Evolutionary conservation across 371 early-diverging fungal genomes (phyloP).

Genomic region (Mucor racemosus): DNA sequence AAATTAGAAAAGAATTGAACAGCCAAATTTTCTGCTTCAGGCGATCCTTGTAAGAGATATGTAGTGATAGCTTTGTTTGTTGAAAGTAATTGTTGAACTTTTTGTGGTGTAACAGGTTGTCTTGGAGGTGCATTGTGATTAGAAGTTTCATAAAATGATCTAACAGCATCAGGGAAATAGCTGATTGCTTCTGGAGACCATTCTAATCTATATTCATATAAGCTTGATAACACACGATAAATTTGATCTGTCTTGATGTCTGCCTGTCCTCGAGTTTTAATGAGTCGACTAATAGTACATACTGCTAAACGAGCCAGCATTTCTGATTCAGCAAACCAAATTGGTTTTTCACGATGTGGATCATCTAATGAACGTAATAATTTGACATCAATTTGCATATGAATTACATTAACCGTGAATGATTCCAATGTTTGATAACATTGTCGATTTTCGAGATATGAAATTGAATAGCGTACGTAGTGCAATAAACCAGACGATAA

Average conservation of each 20-base stretch:
- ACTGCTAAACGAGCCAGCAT: slow-evolving; percentile 66
- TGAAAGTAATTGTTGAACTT: slow-evolving; percentile 37
- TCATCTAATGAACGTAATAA: slow-evolving; percentile 64
- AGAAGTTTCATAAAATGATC: slow-evolving; percentile 49
- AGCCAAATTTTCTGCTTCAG: slow-evolving; percentile 42
- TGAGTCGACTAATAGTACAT: slow-evolving; percentile 59
- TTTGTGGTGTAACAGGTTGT: slow-evolving; percentile 40
- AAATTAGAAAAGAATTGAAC: slow-evolving; percentile 56
- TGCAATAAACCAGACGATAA: slow-evolving; percentile 62
- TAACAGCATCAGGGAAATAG: slow-evolving; percentile 61
- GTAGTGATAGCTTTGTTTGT: slow-evolving; percentile 36
- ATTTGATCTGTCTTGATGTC: slow-evolving; percentile 65
- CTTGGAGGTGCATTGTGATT: slow-evolving; percentile 27
- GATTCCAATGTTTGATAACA: slow-evolving; percentile 67
- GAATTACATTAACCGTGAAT: slow-evolving; percentile 65
- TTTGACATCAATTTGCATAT: slow-evolving; percentile 66
- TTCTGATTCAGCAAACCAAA: slow-evolving; percentile 74
- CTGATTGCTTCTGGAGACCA: slow-evolving; percentile 61
- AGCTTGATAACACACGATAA: slow-evolving; percentile 52
- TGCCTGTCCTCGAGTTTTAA: slow-evolving; percentile 67
- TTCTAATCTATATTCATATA: slow-evolving; percentile 59
- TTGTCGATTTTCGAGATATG: slow-evolving; percentile 68
- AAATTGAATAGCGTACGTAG: slow-evolving; percentile 65
- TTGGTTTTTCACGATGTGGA: slow-evolving; percentile 61
- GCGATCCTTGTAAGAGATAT: slow-evolving; percentile 43